Base-by-base conservation (phyloP, 768 basidiomycete species). In the Mycena galericulata region DNA sequence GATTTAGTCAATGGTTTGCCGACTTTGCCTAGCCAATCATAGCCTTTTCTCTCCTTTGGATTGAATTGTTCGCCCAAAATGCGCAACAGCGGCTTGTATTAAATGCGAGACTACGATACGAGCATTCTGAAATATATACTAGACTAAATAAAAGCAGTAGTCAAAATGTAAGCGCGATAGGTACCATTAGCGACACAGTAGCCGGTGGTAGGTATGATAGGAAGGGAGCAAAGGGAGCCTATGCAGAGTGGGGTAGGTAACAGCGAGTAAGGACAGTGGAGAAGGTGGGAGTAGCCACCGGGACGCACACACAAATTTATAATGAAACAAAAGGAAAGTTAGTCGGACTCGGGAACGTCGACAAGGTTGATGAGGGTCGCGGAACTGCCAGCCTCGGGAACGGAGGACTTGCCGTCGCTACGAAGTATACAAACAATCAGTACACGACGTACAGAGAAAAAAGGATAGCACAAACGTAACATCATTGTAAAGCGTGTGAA, bases 351-450 rank as follows among this genome's bases (percentile, higher is more conserved):
- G 27, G 55, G 55, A 18, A 65, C 18, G 24, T 65, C 63, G 17
- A 49, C 46, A 18, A 65, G 55, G 18, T 50, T 24, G 53, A 65
- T 57, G 24, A 65, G 46, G 26, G 63, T 65, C 27, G 63, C 34
- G 18, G 63, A 65, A 29, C 63, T 65, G 3, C 63, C 63, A 27
- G 45, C n/a, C n/a, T n/a, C n/a, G n/a, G n/a, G n/a, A n/a, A n/a
- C n/a, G n/a, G n/a, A n/a, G n/a, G n/a, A n/a, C n/a, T n/a, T n/a
- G n/a, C n/a, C n/a, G n/a, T n/a, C n/a, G n/a, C n/a, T n/a, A n/a
- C 1, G 55, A 27, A 7, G 63, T 57, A n/a, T 65, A 45, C 2
- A 27, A 26, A 7, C 27, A 18, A 7, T 30, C 12, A 55, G 30
- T 41, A 27, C 12, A 15, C 1, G 45, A n/a, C n/a, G 53, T 64